These are phyloP conservation scores for Jacaranda mimosifolia DNA, from an alignment of 257 asterid genomes.

Conservation along the genomic window DNA sequence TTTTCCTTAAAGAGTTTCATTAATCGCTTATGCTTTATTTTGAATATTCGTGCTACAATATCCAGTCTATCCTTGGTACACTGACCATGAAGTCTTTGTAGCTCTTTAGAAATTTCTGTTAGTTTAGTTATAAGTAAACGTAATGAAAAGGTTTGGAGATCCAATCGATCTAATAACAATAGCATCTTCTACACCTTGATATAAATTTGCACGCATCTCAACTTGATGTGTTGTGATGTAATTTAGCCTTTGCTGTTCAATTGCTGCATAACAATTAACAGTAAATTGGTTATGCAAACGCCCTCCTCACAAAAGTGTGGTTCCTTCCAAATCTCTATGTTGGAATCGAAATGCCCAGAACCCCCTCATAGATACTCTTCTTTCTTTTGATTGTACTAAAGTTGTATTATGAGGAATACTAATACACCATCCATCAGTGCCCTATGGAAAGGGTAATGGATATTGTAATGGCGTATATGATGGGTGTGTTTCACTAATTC, in stretches of 20 bases:
- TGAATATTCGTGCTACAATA: conserved; percentile 1
- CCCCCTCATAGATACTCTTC: background rate
- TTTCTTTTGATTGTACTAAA: background rate
- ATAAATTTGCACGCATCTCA: background rate
- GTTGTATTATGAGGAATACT: background rate
- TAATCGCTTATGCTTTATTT: background rate
- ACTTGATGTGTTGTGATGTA: background rate
- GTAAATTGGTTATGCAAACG: background rate
- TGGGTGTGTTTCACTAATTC: conserved; percentile 12
- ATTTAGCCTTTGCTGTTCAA: background rate
- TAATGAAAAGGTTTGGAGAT: background rate
- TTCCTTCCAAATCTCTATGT: background rate
- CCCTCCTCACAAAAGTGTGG: background rate
- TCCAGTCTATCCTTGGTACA: background rate
- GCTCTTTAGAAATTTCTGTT: conserved; percentile 11
- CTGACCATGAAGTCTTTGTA: background rate
- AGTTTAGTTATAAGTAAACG: background rate
- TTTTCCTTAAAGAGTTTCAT: background rate
- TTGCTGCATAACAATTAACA: background rate
- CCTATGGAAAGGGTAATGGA: conserved; percentile 10
- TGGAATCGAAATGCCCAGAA: background rate
- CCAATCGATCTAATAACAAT: background rate
- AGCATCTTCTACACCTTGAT: background rate
- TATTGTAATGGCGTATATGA: conserved; percentile 14
- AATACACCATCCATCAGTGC: background rate